phyloP scores from a whole-genome alignment of 2,329 filamentous ascomycete genomes.

The Penicillium sp. region DNA sequence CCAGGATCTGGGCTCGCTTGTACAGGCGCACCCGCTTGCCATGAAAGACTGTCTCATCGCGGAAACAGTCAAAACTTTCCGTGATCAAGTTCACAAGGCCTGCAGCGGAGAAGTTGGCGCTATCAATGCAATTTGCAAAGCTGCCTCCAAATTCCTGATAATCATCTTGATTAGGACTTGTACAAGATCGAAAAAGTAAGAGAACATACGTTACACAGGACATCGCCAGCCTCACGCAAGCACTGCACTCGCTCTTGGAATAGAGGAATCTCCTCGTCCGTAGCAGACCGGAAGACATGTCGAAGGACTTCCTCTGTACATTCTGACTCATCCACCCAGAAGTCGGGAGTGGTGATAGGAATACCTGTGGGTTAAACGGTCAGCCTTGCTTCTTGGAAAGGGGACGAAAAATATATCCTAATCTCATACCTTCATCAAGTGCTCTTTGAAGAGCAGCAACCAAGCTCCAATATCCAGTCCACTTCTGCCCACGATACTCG shows the following conservation, averaged over 20 bases:
- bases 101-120: conserved; percentile 77
- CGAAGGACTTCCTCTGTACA: conserved; percentile 72
- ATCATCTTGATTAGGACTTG: conserved; percentile 3
- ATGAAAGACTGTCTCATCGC: conserved; percentile 76
- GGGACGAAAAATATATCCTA: neutral
- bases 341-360: conserved; percentile 83
- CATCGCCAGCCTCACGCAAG: conserved; percentile 76
- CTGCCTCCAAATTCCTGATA: conserved; percentile 71
- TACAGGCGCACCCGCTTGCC: conserved; percentile 76
- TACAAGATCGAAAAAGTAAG: neutral
- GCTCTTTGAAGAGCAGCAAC: conserved; percentile 85
- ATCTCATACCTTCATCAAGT: conserved; percentile 70
- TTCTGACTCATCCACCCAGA: conserved; percentile 76
- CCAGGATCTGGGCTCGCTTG: conserved; percentile 93
- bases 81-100: conserved; percentile 83
- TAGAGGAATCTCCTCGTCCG: conserved; percentile 82
- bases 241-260: conserved; percentile 75
- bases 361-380: conserved; percentile 56
- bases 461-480: conserved; percentile 95
- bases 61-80: conserved; percentile 79
- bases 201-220: conserved; percentile 69
- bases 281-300: conserved; percentile 82
- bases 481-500: conserved; percentile 74
- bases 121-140: conserved; percentile 70
- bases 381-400: neutral